Percentiles rank a stretch among this genome's conserved stretches.
Evolutionary conservation across 2,329 filamentous ascomycete species (phyloP).

Genomic region (Phyllosticta citrichinensis): DNA sequence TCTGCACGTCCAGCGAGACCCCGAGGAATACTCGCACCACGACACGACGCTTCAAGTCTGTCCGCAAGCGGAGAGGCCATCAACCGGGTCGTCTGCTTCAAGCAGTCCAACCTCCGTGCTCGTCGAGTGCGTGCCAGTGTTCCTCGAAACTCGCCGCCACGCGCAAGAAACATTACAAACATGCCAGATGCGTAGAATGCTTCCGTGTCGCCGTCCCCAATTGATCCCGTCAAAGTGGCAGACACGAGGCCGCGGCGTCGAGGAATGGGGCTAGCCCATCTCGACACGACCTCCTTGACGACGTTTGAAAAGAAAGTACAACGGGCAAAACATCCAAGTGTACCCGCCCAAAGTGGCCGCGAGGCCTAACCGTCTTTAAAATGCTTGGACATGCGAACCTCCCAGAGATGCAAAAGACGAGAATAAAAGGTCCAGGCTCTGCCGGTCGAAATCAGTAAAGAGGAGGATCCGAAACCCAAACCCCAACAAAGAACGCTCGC

Average conservation of each 20-base stretch:
- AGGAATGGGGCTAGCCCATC: constrained; percentile 28
- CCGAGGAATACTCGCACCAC: constrained; percentile 1
- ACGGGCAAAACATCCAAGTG: constrained; percentile 21
- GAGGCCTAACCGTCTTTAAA: constrained; percentile 34
- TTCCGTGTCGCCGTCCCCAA: constrained; percentile 26
- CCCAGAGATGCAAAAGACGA: constrained; percentile 32
- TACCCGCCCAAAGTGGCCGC: constrained; percentile 32
- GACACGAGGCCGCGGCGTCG: constrained; percentile 23
- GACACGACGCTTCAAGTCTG: not conserved
- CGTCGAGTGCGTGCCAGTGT: constrained; percentile 12
- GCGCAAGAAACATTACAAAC: constrained; percentile 25
- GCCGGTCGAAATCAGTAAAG: constrained; percentile 20
- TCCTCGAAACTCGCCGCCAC: constrained; percentile 13
- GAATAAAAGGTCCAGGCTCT: constrained; percentile 21
- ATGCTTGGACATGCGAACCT: constrained; percentile 35
- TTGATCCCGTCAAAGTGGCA: constrained; percentile 25
- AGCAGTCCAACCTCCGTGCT: not conserved
- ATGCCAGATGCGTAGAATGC: constrained; percentile 26
- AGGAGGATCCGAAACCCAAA: constrained; percentile 19
- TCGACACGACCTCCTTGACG: constrained; percentile 26
- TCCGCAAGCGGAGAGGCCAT: constrained; percentile 10
- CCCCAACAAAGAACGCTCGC: constrained; percentile 29
- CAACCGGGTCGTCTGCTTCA: constrained; percentile 3
- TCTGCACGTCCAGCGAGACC: constrained; percentile 7
- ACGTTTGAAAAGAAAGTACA: constrained; percentile 26